Conservation (phyloP, 768 basidiomycete genomes). For the Phaeolepiota aurea region DNA sequence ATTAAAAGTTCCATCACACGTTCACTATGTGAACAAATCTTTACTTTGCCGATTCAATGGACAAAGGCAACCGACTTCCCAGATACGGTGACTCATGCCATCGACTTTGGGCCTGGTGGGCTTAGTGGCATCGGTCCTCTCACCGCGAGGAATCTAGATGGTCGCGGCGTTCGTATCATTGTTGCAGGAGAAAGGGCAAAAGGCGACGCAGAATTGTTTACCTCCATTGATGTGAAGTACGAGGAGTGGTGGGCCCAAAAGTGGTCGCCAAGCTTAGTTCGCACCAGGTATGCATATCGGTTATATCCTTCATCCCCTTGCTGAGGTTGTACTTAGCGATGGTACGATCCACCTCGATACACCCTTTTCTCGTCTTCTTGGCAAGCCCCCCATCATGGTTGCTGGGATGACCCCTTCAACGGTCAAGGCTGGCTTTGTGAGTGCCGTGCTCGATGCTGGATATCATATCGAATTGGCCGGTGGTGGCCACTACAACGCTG, state of each 20-base stretch:
- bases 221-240: slow-evolving; percentile 50
- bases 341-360: slow-evolving; percentile 92
- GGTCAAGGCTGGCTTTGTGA: slow-evolving; percentile 92
- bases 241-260: slow-evolving; percentile 92
- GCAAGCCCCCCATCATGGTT: slow-evolving; percentile 98
- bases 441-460: slow-evolving; percentile 86
- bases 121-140: slow-evolving; percentile 88
- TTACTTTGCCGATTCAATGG: slow-evolving; percentile 91
- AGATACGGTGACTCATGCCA: slow-evolving; percentile 81
- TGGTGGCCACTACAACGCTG: slow-evolving; percentile 92
- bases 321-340: slow-evolving; percentile 44
- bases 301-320: slow-evolving; percentile 6
- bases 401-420: slow-evolving; percentile 99
- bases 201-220: slow-evolving; percentile 74
- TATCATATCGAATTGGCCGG: slow-evolving; percentile 97
- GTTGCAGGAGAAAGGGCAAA: slow-evolving; percentile 88
- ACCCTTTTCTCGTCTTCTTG: slow-evolving; percentile 90
- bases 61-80: slow-evolving; percentile 84
- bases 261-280: slow-evolving; percentile 77
- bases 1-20: slow-evolving; percentile 68
- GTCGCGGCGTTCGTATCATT: slow-evolving; percentile 86
- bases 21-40: slow-evolving; percentile 90
- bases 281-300: slow-evolving; percentile 61
- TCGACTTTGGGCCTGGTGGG: slow-evolving; percentile 97
- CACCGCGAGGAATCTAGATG: slow-evolving; percentile 86